Conservation (phyloP, 164 flowering plant genomes). For the Houttuynia cordata region DNA sequence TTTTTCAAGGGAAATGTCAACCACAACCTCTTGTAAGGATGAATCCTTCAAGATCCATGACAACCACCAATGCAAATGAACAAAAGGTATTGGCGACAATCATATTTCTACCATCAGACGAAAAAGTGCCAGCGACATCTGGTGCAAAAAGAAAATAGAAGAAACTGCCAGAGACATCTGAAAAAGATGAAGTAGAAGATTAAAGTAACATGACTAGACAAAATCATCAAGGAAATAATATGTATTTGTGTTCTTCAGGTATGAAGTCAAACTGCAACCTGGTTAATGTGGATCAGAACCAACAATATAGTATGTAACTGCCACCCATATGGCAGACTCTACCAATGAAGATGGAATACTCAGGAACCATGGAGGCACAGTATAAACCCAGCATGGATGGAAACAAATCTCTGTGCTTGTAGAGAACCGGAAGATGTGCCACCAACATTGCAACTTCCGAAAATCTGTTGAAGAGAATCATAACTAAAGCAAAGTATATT, state of each 20-base stretch:
- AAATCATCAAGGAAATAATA: too few relatives aligned
- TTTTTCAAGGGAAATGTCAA: neutral
- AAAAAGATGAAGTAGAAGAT: too few relatives aligned
- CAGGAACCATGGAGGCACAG: slow-evolving; percentile 84
- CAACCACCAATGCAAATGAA: slow-evolving; percentile 89
- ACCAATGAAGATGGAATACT: slow-evolving; percentile 81
- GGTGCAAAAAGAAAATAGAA: slow-evolving; percentile 81
- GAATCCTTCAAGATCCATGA: slow-evolving; percentile 94
- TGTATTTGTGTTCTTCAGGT: too few relatives aligned
- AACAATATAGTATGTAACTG: slow-evolving; percentile 73
- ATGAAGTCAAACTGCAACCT: slow-evolving; percentile 34
- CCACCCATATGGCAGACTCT: slow-evolving; percentile 92
- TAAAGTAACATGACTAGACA: too few relatives aligned
- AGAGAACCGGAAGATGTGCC: slow-evolving; percentile 82
- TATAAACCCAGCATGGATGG: slow-evolving; percentile 94
- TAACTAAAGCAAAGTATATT: slow-evolving; percentile 79
- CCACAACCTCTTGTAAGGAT: slow-evolving; percentile 72
- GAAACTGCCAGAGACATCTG: slow-evolving; percentile 79
- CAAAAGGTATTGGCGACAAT: slow-evolving; percentile 96
- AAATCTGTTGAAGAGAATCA: slow-evolving; percentile 88
- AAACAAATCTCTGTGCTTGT: slow-evolving; percentile 93
- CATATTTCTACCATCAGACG: slow-evolving; percentile 90
- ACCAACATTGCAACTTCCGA: slow-evolving; percentile 91
- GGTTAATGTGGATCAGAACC: slow-evolving; percentile 80
- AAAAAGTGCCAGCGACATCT: slow-evolving; percentile 81